Base-by-base conservation (phyloP, 179 eudicot genomes). In the Actinidia polygama region DNA sequence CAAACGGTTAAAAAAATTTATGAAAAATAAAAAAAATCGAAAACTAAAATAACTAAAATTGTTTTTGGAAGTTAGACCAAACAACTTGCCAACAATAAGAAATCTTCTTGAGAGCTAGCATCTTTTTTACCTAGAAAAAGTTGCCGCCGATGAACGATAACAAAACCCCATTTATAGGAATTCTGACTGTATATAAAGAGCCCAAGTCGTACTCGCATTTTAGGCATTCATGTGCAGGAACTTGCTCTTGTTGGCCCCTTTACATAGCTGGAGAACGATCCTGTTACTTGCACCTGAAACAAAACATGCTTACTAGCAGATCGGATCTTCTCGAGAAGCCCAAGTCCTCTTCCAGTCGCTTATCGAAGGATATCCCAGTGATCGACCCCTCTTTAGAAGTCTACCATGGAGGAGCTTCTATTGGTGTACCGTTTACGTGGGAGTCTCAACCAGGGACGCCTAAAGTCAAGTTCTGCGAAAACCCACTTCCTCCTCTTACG, bases 361-460 rank as follows among this genome's bases (percentile, higher is more conserved):
- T 69, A 19, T 70, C 79, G 26, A 72, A 50, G n/a, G 82, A 83
- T 50, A 44, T 30, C 50, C 54, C 82, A 3, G 14, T 71, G 51
- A 50, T 40, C 23, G 30, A 16, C 54, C 11, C 68, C 30, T 77
- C 74, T 1, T 40, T 40, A 40, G 85, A 83, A 47, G 87, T 85
- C 18, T 86, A 86, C 79, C 83, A 86, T 79, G 85, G 84, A 26
- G 84, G 77, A 44, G 66, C 82, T 23, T 69, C 88, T 21, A 84
- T 54, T 24, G 75, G 76, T 16, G 64, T 86, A 8, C 88, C 88
- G 23, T 86, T 86, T 71, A 57, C 14, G 18, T 86, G 88, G 88
- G 88, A 86, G 78, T 83, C 88, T 5, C 85, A 75, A 50, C 86
- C 88, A 2, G 88, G 88, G 5, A 86, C 86, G 1, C 88, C 88